Evolutionary conservation across 805 yeast species (phyloP).

Genomic region (Saccharomycopsis lassenensis): DNA sequence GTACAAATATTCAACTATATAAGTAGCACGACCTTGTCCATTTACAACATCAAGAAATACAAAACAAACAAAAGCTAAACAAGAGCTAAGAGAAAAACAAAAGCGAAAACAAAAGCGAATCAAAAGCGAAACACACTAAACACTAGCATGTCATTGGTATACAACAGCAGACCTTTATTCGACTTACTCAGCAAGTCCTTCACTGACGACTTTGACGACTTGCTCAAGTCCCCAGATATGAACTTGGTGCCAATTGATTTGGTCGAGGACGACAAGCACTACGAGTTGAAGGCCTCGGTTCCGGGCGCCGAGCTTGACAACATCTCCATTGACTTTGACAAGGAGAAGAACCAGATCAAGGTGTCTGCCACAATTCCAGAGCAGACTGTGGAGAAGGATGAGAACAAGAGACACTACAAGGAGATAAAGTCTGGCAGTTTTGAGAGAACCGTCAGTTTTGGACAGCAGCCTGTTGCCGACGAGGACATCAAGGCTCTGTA

Average conservation of each 20-base stretch:
- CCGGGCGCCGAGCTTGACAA: constrained; percentile 27
- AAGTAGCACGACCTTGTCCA: no score
- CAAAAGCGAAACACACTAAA: no score
- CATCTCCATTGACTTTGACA: constrained; percentile 27
- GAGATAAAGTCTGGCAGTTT: constrained; percentile 22
- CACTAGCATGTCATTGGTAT: constrained; percentile 6
- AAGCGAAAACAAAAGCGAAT: no score
- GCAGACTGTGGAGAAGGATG: constrained; percentile 2
- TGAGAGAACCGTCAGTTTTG: constrained; percentile 25
- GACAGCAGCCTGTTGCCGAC: constrained; percentile 23
- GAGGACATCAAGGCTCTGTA: constrained; percentile 17
- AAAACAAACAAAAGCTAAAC: no score
- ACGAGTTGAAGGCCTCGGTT: constrained; percentile 25
- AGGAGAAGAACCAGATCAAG: constrained; percentile 25
- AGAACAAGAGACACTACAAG: constrained; percentile 13
- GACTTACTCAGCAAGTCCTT: constrained; percentile 3
- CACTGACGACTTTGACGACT: no score
- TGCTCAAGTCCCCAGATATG: no score
- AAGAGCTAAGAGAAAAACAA: no score
- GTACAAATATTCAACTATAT: no score
- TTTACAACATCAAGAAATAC: no score
- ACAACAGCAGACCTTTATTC: constrained; percentile 3
- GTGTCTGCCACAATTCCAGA: constrained; percentile 23
- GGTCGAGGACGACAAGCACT: constrained; percentile 25
- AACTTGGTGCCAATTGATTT: constrained; percentile 29